Evolutionary conservation across 495 filamentous ascomycete species (phyloP), one percentile per base, ranked within the genome.

Genomic region (Neohortaea acidophila): DNA sequence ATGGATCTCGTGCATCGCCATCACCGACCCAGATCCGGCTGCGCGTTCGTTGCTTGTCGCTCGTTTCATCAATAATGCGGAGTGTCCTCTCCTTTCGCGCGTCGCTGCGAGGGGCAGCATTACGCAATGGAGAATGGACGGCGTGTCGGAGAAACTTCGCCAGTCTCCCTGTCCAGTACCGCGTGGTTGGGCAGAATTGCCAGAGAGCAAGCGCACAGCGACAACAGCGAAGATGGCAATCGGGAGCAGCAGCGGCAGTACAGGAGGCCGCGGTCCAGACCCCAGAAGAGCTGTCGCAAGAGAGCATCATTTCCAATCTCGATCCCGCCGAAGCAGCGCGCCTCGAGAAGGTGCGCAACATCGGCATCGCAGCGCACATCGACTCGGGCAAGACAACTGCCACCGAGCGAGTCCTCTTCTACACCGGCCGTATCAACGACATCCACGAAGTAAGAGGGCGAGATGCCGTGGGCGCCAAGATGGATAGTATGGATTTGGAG

Each of bases 401-500:
- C 48, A 96, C 87, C 39, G 91, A 99, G 59, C 81, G 91, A 52
- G 85, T 99, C 36, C 81, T 99, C 42, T 99, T 84, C 70, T 99
- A 99, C 61, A 99, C 91, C 21, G 91, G 91, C 42, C 77, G 89
- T 54, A 91, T 92, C 63, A 87, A 87, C 55, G 72, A 84, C 4
- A 96, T 99, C 49, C 91, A 99, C 62, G 91, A 99, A 63, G 91
- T 99, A 21, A 73, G 91, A 46, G 91, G 91, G 24, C 84, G 84
- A 49, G 91, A 99, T 65, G 74, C 79, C 25, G 84, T 96, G 14
- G 91, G 91, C 49, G 91, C 91, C 32, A 99, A 99, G 65, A 99
- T 99, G 91, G 91, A 99, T 68, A 94, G 85, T 7, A 99, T 99
- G 91, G 91, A 96, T 34, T 63, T 99, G 45, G 91, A 99, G 60